A percentile compares a stretch with the other conserved stretches of the same genome.
phyloP scores from a whole-genome alignment of 2,329 filamentous ascomycete species.

The Aspergillus sp. region DNA sequence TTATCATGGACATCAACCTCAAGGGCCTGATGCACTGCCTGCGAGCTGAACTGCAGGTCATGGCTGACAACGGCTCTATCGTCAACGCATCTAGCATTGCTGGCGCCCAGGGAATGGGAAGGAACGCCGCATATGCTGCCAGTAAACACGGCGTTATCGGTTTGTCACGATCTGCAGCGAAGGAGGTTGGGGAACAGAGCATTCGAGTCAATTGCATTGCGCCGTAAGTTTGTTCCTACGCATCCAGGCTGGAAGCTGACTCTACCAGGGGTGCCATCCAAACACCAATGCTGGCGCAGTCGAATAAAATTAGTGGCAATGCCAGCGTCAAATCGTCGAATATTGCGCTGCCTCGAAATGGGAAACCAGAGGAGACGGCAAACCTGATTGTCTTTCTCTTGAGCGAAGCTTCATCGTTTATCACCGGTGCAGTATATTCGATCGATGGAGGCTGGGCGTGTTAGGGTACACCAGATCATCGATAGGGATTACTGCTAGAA shows the following conservation, averaged over 20 bases:
- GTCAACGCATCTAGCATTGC: constrained; percentile 2
- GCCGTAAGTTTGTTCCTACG: not conserved
- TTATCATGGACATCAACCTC: constrained; percentile 3
- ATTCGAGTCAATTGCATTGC: constrained; percentile 2
- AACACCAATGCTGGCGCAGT: not conserved
- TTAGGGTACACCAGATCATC: not conserved
- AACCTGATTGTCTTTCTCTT: not conserved
- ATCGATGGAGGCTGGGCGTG: constrained; percentile 5
- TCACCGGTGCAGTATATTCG: not conserved
- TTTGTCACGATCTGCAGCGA: not conserved
- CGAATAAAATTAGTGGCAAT: not conserved
- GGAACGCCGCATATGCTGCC: not conserved
- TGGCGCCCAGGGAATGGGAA: not conserved
- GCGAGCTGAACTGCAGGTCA: not conserved
- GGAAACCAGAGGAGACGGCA: not conserved
- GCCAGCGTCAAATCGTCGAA: not conserved
- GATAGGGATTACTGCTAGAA: not conserved
- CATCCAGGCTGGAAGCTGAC: not conserved
- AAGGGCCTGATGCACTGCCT: not conserved
- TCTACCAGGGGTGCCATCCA: not conserved
- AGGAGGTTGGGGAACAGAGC: not conserved
- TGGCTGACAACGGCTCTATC: not conserved
- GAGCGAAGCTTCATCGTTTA: not conserved
- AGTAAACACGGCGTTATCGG: constrained; percentile 4
- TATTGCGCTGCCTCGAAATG: not conserved